These are phyloP conservation scores for Jacaranda mimosifolia DNA, from an alignment of 257 asterid genomes.

Conservation along the genomic window DNA sequence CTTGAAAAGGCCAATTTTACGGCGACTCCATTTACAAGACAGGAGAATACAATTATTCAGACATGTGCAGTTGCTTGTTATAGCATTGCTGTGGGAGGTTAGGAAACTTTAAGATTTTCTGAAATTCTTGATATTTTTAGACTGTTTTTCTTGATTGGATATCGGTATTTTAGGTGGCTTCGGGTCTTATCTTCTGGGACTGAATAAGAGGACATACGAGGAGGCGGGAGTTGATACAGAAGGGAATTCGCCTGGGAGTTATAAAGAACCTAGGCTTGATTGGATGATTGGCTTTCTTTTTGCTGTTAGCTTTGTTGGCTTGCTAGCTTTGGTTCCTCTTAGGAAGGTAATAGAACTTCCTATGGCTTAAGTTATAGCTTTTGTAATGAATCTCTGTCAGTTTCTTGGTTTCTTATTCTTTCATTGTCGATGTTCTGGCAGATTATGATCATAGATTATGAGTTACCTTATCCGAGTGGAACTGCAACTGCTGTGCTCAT, in stretches of 20 bases:
- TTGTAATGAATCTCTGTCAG: neutral
- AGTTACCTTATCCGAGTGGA: slow-evolving; percentile 72
- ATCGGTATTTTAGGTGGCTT: slow-evolving; percentile 62
- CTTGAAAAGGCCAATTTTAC: slow-evolving; percentile 62
- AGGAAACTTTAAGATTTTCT: neutral
- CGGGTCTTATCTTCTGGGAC: slow-evolving; percentile 69
- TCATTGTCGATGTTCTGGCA: slow-evolving; percentile 26
- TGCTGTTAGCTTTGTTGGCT: slow-evolving; percentile 68
- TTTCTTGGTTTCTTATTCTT: slow-evolving; percentile 3
- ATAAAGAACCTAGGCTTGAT: slow-evolving; percentile 63
- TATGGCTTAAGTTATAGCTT: neutral
- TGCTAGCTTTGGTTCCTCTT: slow-evolving; percentile 75
- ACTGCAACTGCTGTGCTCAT: slow-evolving; percentile 81
- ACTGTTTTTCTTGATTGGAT: slow-evolving; percentile 28
- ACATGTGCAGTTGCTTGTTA: slow-evolving; percentile 94
- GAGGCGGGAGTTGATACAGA: slow-evolving; percentile 66
- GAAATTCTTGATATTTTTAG: neutral
- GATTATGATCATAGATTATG: slow-evolving; percentile 71
- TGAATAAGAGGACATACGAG: slow-evolving; percentile 63
- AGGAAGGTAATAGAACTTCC: slow-evolving; percentile 55
- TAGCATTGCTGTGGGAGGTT: slow-evolving; percentile 86
- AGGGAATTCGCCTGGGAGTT: slow-evolving; percentile 63
- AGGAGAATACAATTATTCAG: slow-evolving; percentile 87
- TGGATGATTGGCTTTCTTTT: slow-evolving; percentile 85
- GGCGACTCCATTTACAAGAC: slow-evolving; percentile 75